These are phyloP conservation scores for Zygosaccharomyces kombuchaensis DNA, from an alignment of 805 yeast species.

Conservation along the genomic window DNA sequence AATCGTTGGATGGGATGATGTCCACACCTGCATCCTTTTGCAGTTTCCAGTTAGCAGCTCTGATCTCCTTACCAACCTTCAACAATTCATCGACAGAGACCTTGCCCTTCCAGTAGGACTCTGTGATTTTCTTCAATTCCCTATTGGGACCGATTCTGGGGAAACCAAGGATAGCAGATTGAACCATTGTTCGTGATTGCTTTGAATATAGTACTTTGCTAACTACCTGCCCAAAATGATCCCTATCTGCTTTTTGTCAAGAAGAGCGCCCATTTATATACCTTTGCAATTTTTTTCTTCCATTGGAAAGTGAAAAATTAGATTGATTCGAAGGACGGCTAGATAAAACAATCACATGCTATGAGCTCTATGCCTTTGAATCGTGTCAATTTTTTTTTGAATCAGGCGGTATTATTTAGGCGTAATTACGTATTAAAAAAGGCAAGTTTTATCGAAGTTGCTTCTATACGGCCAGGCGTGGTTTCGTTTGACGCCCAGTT, in stretches of 20 bases:
- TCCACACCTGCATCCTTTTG: conserved; percentile 97
- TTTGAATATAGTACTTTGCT: conserved; percentile 1
- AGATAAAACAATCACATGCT: conserved; percentile 4
- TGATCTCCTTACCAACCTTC: conserved; percentile 90
- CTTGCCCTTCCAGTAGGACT: conserved; percentile 98
- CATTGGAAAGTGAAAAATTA: neutral
- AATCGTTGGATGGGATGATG: conserved; percentile 94
- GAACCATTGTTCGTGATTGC: conserved; percentile 61
- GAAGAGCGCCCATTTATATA: conserved; percentile 1
- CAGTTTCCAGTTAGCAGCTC: conserved; percentile 96
- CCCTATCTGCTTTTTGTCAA: neutral
- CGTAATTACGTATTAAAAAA: neutral
- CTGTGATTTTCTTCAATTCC: conserved; percentile 98
- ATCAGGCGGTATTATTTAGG: neutral
- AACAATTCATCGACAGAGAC: conserved; percentile 79
- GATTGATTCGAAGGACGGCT: conserved; percentile 1
- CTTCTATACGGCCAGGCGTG: neutral
- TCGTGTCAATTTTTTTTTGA: neutral
- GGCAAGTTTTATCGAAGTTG: neutral
- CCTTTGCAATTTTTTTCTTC: neutral
- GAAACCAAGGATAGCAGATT: conserved; percentile 97
- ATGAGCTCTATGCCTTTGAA: neutral
- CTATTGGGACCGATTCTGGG: conserved; percentile 99
- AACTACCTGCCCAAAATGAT: neutral
- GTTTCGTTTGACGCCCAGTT: neutral